A percentile compares a stretch with the other conserved stretches of the same genome.
phyloP scores from a whole-genome alignment of 768 basidiomycete species.

The Lanmaoa rubissima region DNA sequence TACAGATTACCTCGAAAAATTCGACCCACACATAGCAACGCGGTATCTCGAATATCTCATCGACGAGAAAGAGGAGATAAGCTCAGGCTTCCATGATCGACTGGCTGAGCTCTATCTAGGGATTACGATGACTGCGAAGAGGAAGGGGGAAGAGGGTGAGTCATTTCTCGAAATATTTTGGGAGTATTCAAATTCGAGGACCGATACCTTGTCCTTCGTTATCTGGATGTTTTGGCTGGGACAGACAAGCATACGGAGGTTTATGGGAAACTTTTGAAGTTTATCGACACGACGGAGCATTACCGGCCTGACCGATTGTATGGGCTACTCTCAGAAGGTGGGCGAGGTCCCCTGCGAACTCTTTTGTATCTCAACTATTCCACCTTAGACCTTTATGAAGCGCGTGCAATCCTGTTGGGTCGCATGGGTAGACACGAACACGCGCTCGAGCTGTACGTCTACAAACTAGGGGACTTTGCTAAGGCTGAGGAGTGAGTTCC shows the following conservation, averaged over 20 bases:
- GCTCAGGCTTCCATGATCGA: slow-evolving; percentile 78
- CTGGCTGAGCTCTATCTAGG: slow-evolving; percentile 83
- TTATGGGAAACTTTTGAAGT: slow-evolving; percentile 72
- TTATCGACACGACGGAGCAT: slow-evolving; percentile 66
- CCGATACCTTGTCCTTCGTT: background rate
- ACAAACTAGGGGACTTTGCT: slow-evolving; percentile 74
- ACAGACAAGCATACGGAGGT: slow-evolving; percentile 48
- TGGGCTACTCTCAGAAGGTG: slow-evolving; percentile 81
- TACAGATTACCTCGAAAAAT: slow-evolving; percentile 70
- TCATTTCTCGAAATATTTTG: background rate
- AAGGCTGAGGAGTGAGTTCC: slow-evolving; percentile 86
- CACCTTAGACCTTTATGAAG: slow-evolving; percentile 77
- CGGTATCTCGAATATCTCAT: slow-evolving; percentile 88
- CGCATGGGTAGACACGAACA: slow-evolving; percentile 88
- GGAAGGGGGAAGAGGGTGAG: slow-evolving; percentile 56
- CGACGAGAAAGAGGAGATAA: slow-evolving; percentile 64
- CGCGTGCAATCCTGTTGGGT: slow-evolving; percentile 88
- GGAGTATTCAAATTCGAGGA: background rate
- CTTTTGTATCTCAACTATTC: background rate
- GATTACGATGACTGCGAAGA: slow-evolving; percentile 60
- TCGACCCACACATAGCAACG: slow-evolving; percentile 66
- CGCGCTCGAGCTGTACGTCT: slow-evolving; percentile 93
- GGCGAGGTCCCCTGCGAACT: slow-evolving; percentile 9
- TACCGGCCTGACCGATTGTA: slow-evolving; percentile 82
- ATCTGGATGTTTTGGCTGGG: background rate